Conservation (phyloP, 495 filamentous ascomycete genomes). For the Trichoderma erinaceum region DNA sequence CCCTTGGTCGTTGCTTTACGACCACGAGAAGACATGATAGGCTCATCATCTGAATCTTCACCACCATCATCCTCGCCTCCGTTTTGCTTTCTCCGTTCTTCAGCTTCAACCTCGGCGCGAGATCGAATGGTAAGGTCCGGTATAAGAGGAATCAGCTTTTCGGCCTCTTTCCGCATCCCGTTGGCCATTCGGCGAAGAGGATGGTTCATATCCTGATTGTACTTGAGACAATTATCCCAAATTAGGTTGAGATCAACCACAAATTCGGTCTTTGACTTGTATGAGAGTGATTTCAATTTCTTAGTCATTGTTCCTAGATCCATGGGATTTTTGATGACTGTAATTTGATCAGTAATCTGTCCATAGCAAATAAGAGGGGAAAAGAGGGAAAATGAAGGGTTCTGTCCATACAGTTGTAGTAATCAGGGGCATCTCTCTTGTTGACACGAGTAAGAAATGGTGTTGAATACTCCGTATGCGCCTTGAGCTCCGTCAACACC, state of each 20-base stretch:
- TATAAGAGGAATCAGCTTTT: constrained; percentile 90
- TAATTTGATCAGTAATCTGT: constrained; percentile 23
- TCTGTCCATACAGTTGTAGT: constrained; percentile 65
- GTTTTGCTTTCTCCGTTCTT: constrained; percentile 77
- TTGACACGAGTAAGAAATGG: constrained; percentile 90
- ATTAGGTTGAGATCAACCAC: constrained; percentile 89
- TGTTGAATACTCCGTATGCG: constrained; percentile 90
- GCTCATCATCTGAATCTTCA: constrained; percentile 93
- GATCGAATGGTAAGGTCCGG: constrained; percentile 86
- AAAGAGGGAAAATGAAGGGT: neutral
- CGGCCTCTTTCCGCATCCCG: constrained; percentile 92
- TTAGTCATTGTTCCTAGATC: constrained; percentile 97
- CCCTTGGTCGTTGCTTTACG: constrained; percentile 77
- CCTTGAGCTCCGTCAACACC: constrained; percentile 91
- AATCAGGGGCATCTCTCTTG: constrained; percentile 94
- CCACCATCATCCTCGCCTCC: constrained; percentile 73
- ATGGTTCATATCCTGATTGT: constrained; percentile 85
- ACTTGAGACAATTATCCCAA: constrained; percentile 92
- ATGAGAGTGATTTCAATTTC: constrained; percentile 80
- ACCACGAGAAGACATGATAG: constrained; percentile 94
- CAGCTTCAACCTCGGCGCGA: constrained; percentile 91
- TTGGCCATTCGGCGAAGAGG: constrained; percentile 88
- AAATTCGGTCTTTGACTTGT: constrained; percentile 93
- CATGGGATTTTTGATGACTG: constrained; percentile 97
- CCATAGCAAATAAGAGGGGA: too few species aligned